Conservation (phyloP, 140 eudicot species). For the Bidens hawaiensis region DNA sequence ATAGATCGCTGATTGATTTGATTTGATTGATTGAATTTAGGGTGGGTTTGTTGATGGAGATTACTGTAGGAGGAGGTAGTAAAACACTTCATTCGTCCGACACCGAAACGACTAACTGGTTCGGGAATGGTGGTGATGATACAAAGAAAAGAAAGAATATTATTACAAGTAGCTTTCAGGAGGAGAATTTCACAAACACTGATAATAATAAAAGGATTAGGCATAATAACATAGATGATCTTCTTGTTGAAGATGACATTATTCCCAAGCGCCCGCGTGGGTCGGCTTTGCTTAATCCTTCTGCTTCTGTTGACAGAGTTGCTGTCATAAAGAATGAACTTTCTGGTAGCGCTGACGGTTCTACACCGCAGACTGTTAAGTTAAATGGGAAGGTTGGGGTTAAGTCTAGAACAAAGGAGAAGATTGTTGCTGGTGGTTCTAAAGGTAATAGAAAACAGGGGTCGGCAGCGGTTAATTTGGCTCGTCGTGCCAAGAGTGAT, state of each 20-base stretch:
- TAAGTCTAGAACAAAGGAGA: conserved; percentile 13
- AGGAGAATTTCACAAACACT: conserved; percentile 25
- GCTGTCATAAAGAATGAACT: too few species aligned
- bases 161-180: conserved; percentile 28
- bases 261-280: conserved; percentile 69
- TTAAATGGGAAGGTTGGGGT: conserved; percentile 12
- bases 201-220: conserved; percentile 47
- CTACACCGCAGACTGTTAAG: conserved; percentile 19
- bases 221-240: conserved; percentile 22
- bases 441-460: conserved; percentile 15
- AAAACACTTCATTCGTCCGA: too few species aligned
- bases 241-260: not conserved
- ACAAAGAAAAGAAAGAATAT: conserved; percentile 45
- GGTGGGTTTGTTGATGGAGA: conserved; percentile 87
- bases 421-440: conserved; percentile 7
- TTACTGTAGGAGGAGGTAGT: conserved; percentile 51
- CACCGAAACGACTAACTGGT: conserved; percentile 27
- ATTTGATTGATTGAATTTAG: too few species aligned
- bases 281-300: conserved; percentile 34
- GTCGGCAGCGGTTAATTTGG: not conserved
- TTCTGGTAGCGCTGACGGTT: conserved; percentile 16
- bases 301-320: too few species aligned
- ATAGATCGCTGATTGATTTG: conserved; percentile 36
- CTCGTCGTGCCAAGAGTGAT: not conserved
- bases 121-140: conserved; percentile 36